A percentile compares a stretch with the other conserved stretches of the same genome.
phyloP scores from a whole-genome alignment of 148 eudicot genomes.

The Nepenthes mirabilis region DNA sequence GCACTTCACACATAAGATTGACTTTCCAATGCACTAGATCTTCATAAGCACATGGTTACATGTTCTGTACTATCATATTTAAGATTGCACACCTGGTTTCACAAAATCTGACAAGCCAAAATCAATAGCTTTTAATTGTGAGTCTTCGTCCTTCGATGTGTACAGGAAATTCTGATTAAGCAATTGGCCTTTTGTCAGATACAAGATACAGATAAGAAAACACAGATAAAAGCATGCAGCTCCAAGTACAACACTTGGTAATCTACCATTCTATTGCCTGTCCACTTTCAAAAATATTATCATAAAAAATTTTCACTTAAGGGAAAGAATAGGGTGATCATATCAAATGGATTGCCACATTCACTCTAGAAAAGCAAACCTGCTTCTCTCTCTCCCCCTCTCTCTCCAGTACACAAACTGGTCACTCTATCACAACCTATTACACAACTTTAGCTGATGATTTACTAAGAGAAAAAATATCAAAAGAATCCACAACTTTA shows the following conservation, averaged over 20 bases:
- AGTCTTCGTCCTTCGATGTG: constrained; percentile 69
- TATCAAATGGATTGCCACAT: too few relatives aligned
- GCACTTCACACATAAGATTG: background rate
- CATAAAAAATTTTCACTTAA: too few relatives aligned
- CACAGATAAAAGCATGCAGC: background rate
- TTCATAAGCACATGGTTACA: constrained; percentile 2
- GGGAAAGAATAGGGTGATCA: too few relatives aligned
- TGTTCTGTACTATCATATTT: background rate
- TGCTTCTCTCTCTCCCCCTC: too few relatives aligned
- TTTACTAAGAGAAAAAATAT: too few relatives aligned
- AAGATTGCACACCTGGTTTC: constrained; percentile 64
- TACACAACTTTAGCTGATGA: too few relatives aligned
- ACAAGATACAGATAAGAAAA: background rate
- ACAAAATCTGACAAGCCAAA: constrained; percentile 99
- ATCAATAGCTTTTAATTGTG: constrained; percentile 84
- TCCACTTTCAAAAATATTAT: too few relatives aligned
- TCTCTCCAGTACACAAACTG: too few relatives aligned
- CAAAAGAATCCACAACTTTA: too few relatives aligned
- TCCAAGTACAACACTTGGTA: background rate
- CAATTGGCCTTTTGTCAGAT: constrained; percentile 15
- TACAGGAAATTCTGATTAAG: constrained; percentile 76
- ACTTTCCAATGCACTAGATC: background rate
- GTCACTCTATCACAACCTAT: too few relatives aligned
- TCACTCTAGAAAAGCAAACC: too few relatives aligned
- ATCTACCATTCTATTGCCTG: too few relatives aligned